Percentiles rank a stretch among this genome's conserved stretches.
Evolutionary conservation across 1,139 yeast species (phyloP).

Genomic region (Zygoascus meyerae): DNA sequence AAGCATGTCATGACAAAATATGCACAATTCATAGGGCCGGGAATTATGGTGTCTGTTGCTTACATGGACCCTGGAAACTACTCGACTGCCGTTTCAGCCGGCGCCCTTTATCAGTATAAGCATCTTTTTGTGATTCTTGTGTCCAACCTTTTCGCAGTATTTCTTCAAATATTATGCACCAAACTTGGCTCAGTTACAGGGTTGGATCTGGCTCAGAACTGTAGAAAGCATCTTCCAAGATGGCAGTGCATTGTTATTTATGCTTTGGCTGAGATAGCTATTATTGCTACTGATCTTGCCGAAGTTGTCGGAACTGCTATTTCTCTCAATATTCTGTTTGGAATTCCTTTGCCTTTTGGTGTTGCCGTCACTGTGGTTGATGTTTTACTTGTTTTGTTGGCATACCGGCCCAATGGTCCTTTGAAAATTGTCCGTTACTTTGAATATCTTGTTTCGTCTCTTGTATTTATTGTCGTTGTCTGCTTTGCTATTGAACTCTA

Average conservation of each 20-base stretch:
- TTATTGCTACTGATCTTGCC: constrained; percentile 87
- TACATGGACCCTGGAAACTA: constrained; percentile 98
- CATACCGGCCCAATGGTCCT: constrained; percentile 84
- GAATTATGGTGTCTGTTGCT: constrained; percentile 90
- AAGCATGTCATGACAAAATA: constrained; percentile 41
- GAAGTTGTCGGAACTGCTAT: constrained; percentile 94
- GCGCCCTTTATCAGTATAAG: constrained; percentile 80
- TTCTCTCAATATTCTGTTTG: constrained; percentile 73
- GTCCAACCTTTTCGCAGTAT: constrained; percentile 81
- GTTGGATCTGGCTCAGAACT: constrained; percentile 78
- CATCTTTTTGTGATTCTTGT: constrained; percentile 72
- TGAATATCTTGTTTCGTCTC: constrained; percentile 69
- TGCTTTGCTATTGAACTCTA: constrained; percentile 80
- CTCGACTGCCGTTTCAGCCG: constrained; percentile 91
- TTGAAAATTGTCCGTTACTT: constrained; percentile 72
- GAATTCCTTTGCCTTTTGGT: constrained; percentile 71
- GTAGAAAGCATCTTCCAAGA: constrained; percentile 65
- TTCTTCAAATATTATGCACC: constrained; percentile 77
- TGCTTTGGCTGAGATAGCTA: constrained; percentile 76
- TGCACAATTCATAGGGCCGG: constrained; percentile 77
- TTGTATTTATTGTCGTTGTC: constrained; percentile 76
- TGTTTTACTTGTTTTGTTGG: constrained; percentile 76
- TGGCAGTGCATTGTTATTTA: constrained; percentile 60
- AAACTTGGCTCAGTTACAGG: constrained; percentile 91
- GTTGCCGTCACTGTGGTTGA: constrained; percentile 79